Percentiles rank a stretch among this genome's conserved stretches.
phyloP scores from a whole-genome alignment of 345 rosid genomes.

The Moricandia moricandioides region DNA sequence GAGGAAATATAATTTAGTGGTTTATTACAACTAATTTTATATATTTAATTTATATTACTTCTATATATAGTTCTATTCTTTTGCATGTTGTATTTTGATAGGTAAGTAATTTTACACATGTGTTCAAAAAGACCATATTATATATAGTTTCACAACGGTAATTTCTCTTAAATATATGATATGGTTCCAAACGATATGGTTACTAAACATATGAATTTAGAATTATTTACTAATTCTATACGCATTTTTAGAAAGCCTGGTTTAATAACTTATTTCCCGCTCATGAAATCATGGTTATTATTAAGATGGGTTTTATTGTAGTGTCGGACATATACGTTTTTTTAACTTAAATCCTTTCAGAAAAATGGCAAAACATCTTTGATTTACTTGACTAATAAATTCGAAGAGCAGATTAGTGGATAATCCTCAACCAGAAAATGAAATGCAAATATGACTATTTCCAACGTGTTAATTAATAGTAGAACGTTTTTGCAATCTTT shows the following conservation, averaged over 20 bases:
- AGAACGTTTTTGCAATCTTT: background rate
- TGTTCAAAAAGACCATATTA: background rate
- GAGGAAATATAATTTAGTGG: background rate
- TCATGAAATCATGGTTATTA: background rate
- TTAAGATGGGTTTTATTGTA: background rate
- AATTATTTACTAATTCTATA: background rate
- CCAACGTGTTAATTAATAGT: background rate
- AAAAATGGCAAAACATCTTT: background rate
- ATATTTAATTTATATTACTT: background rate
- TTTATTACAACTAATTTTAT: background rate
- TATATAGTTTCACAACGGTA: background rate
- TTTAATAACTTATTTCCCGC: background rate
- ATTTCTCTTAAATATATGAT: background rate
- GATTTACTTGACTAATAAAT: background rate
- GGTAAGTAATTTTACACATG: background rate
- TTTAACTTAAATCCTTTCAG: background rate
- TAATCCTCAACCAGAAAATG: background rate
- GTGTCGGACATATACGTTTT: background rate
- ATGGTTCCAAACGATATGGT: background rate
- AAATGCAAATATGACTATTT: background rate
- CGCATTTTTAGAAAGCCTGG: background rate
- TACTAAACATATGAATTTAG: background rate
- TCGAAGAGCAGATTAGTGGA: background rate
- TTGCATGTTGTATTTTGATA: background rate
- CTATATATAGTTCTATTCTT: background rate